A percentile compares a stretch with the other conserved stretches of the same genome.
These are phyloP conservation scores for Solanum aculeatissimum DNA, from an alignment of 305 asterid species.

Conservation along the genomic window DNA sequence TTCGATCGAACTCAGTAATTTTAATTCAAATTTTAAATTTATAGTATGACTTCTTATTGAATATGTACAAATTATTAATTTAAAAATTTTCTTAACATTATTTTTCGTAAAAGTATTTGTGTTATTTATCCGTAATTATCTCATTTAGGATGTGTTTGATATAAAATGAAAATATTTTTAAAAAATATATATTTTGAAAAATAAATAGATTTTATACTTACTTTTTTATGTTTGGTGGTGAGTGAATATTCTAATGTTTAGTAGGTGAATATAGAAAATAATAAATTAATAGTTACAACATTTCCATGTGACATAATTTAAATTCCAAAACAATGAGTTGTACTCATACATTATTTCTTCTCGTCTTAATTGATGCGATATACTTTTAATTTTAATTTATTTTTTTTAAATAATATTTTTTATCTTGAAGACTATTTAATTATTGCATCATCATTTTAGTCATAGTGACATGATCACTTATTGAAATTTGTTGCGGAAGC, in stretches of 20 bases:
- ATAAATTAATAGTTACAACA: neutral
- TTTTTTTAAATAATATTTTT: neutral
- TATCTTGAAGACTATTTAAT: neutral
- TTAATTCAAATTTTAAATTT: too few relatives aligned
- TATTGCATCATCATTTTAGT: neutral
- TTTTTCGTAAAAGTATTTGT: too few relatives aligned
- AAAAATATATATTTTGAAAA: too few relatives aligned
- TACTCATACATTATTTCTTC: neutral
- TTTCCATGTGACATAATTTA: neutral
- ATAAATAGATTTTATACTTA: neutral
- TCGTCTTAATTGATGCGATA: too few relatives aligned
- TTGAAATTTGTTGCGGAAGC: too few relatives aligned
- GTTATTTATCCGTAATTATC: neutral
- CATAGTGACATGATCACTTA: neutral
- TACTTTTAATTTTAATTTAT: neutral
- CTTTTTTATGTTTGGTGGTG: neutral
- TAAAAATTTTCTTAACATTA: too few relatives aligned
- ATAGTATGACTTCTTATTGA: too few relatives aligned
- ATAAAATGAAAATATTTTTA: neutral
- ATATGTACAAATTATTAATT: too few relatives aligned
- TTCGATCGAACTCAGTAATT: too few relatives aligned
- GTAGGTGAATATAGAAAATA: neutral
- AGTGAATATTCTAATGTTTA: neutral
- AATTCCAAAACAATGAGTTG: neutral
- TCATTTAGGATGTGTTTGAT: neutral